A percentile compares a stretch with the other conserved stretches of the same genome.
Evolutionary conservation across 1,284 basidiomycete species (phyloP).

Genomic region (Athelia sp.): DNA sequence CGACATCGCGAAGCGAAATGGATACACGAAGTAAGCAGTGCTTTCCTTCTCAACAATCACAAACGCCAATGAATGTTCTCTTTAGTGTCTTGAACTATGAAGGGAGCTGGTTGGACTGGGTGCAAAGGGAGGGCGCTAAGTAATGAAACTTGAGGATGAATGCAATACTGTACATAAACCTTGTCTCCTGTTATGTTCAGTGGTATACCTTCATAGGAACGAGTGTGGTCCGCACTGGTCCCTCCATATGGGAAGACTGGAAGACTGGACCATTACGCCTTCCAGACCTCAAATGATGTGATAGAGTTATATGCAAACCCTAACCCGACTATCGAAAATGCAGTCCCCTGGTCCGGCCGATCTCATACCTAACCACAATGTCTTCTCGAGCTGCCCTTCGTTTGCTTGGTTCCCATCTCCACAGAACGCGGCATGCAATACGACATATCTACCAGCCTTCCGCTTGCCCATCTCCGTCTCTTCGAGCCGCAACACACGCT

Average conservation of each 20-base stretch:
- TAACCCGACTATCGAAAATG: conserved; percentile 1
- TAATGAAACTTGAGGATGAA: conserved; percentile 2
- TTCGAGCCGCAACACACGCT: conserved; percentile 7
- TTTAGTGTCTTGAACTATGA: conserved; percentile 79
- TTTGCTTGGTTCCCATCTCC: background rate
- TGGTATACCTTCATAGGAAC: no score
- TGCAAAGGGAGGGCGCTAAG: conserved; percentile 50
- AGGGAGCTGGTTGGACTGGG: conserved; percentile 94
- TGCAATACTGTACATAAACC: no score
- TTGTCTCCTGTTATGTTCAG: no score
- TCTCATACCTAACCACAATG: background rate
- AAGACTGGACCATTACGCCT: background rate
- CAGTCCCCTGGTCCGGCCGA: background rate
- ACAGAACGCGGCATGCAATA: background rate
- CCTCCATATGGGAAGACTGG: no score
- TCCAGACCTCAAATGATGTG: background rate
- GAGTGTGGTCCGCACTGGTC: no score
- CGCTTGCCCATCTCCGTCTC: conserved; percentile 6
- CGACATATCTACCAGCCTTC: conserved; percentile 6
- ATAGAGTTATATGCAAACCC: conserved; percentile 1
- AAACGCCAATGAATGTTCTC: no score
- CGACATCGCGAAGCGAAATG: conserved; percentile 81
- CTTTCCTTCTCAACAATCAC: no score
- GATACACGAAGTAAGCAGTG: conserved; percentile 74
- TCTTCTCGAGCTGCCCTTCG: background rate